phyloP scores from a whole-genome alignment of 371 early-diverging fungal species.

The Homolaphlyctis polyrhiza region DNA sequence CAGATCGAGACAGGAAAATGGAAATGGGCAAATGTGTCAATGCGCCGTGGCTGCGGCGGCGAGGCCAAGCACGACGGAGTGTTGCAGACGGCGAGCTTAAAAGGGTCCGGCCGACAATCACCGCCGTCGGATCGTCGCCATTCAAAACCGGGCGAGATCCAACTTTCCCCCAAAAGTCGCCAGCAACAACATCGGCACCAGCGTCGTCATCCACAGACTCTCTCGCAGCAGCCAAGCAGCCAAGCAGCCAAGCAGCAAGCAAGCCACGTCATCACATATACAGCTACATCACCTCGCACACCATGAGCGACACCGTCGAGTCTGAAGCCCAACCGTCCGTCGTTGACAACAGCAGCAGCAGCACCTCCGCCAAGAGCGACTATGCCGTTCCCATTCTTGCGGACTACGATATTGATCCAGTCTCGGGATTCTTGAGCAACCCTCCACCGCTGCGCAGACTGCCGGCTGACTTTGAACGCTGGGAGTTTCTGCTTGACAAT shows the following conservation, averaged over 20 bases:
- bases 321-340: background rate
- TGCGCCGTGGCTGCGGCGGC: conserved; percentile 91
- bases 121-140: conserved; percentile 83
- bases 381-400: conserved; percentile 18
- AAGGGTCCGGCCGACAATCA: conserved; percentile 75
- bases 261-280: background rate
- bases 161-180: conserved; percentile 27
- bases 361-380: background rate
- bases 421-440: conserved; percentile 76
- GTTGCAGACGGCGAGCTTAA: conserved; percentile 67
- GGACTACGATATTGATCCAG: conserved; percentile 79
- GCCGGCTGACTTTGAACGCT: conserved; percentile 73
- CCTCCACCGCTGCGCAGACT: conserved; percentile 70
- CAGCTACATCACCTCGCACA: background rate
- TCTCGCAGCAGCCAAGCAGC: background rate
- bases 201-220: background rate
- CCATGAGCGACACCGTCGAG: background rate
- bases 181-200: background rate
- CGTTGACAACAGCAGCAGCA: background rate
- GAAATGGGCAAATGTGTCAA: background rate
- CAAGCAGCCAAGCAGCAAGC: background rate
- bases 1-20: no score
- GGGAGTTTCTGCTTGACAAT: conserved; percentile 80
- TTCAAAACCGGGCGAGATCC: conserved; percentile 72
- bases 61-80: conserved; percentile 89